Evolutionary conservation across 2,329 filamentous ascomycete genomes (phyloP), one percentile per base, ranked within the genome.

Genomic region (Sarocladiaceae sp.): DNA sequence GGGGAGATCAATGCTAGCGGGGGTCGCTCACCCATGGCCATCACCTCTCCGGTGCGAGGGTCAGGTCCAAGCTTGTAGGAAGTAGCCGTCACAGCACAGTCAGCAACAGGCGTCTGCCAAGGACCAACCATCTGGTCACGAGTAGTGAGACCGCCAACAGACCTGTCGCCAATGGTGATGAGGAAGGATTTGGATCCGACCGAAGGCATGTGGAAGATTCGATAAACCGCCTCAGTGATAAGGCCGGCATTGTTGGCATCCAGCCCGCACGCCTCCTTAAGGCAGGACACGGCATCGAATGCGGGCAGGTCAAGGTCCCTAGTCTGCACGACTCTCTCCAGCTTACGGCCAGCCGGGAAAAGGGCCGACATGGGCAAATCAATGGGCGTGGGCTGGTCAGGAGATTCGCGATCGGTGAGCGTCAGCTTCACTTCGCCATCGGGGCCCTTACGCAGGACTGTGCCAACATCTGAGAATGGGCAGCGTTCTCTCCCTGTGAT

Each of bases 161-260:
- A 88, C 50, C 93, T 80, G 63, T 97, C 93, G 41, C 86, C 90
- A 53, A 97, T 98, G 2, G 93, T 97, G 58, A 98, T 96, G 29
- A 98, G 74, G 71, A 97, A 98, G 18, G 85, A 89, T 67, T 97
- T 97, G 18, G 90, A 96, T n/a, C 89, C 91, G 18, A 97, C 93
- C 2, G 90, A 79, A 16, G 93, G 91, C 43, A 97, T 73, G 41
- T 80, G 80, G 45, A 97, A 80, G 3, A 97, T 88, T 49, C 88
- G 74, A 54, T 88, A 80, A 1, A 88, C 79, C 13, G 91, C 89
- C 62, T 90, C 69, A 20, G 62, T 65, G 23, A 80, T 58, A 24
- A 78, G 57, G 4, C 71, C 82, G 1, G 67, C 61, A n/a, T 77
- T 72, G 46, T 67, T 68, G 29, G 67, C 67, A 1, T 75, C 66